Evolutionary conservation across 768 basidiomycete genomes (phyloP), one percentile per base, ranked within the genome.

Genomic region (Aureoboletus auriporus): DNA sequence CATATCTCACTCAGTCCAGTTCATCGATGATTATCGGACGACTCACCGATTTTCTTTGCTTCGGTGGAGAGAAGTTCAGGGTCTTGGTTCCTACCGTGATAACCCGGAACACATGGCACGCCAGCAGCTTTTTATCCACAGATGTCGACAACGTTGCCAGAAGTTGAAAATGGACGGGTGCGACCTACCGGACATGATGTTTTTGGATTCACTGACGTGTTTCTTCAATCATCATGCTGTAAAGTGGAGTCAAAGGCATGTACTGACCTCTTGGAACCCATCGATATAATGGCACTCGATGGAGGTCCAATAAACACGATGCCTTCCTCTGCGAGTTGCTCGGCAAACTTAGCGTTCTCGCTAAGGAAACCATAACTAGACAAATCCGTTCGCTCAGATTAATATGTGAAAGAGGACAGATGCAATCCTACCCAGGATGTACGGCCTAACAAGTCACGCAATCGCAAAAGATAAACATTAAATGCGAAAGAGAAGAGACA

Each of bases 51-150:
- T 49, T 79, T 70, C 59, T 80, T 70, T 0, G 93, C 85, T 60
- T 87, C 76, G n/a, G 69, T 56, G 41, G 77, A 80, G 20, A 96
- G 77, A 52, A 82, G 77, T n/a, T 75, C 63, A 1, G 83, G 80
- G 52, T 87, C 80, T 71, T 96, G 93, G 37, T 89, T 80, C 4
- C 76, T 67, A 23, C 90, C 91, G 54, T 97, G 93, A 70, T 95
- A 97, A 1, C 93, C 93, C 38, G 94, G 93, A 6, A 97, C 88
- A 62, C 92, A 93, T 1, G 93, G 92, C 2, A 97, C 93, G 1
- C 84, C 84, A 48, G 93, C 93, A 56, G 79, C 89, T 89, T 56
- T 23, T 35, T 51, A 40, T 52, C 36, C 58, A 50, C 33, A n/a
- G 29, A 39, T 45, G 44, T 57, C 27, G 46, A 30, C n/a, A 39